Percentiles rank a stretch among this genome's conserved stretches.
These are phyloP conservation scores for Gracilariopsis chorda DNA, from an alignment of 23 red algal species.

Conservation along the genomic window DNA sequence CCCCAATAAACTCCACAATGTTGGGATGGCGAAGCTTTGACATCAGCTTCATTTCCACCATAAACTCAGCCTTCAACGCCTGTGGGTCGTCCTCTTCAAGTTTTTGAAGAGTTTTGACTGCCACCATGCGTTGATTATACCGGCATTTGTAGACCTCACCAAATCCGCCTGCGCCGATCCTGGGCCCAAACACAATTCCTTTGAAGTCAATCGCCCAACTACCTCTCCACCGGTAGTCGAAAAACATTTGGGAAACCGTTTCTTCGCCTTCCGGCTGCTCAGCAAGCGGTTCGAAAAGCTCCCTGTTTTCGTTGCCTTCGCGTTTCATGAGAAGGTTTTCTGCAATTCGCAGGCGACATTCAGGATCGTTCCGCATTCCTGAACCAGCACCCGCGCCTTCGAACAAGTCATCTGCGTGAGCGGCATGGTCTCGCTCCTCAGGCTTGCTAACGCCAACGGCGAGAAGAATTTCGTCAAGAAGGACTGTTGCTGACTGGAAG, in stretches of 20 bases:
- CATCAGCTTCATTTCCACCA: conserved; percentile 99
- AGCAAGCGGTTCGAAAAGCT: conserved; percentile 59
- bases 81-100: conserved; percentile 90
- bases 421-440: conserved; percentile 25
- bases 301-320: conserved; percentile 55
- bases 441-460: conserved; percentile 37
- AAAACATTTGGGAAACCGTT: conserved; percentile 75
- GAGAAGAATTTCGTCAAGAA: conserved; percentile 73
- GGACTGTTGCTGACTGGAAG: conserved; percentile 51
- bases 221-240: conserved; percentile 71
- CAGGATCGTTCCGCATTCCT: conserved; percentile 35
- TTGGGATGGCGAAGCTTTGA: conserved; percentile 88
- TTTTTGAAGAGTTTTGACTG: conserved; percentile 91
- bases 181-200: conserved; percentile 81
- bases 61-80: conserved; percentile 80
- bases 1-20: conserved; percentile 94
- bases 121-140: conserved; percentile 79
- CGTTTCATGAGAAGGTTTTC: conserved; percentile 83
- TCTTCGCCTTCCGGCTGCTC: conserved; percentile 56
- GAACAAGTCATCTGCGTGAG: conserved; percentile 36
- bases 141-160: conserved; percentile 95
- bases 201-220: conserved; percentile 89
- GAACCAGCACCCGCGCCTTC: conserved; percentile 58
- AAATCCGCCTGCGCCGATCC: conserved; percentile 94
- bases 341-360: conserved; percentile 53